Conservation (phyloP, 306 rosid genomes). For the Lotus japonicus region DNA sequence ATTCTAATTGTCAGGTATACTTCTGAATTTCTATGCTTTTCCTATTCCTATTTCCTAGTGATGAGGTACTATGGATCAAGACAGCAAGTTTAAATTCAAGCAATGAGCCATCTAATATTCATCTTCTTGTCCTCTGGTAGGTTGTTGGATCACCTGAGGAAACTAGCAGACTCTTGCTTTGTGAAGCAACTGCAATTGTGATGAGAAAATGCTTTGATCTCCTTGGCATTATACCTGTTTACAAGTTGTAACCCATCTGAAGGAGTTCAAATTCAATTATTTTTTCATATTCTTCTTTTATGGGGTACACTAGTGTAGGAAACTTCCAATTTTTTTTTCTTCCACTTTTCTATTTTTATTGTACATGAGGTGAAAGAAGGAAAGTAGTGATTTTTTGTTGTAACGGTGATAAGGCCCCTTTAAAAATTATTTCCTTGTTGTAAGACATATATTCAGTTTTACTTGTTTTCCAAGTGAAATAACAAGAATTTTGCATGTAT, state of each 20-base stretch:
- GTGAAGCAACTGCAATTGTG: slow-evolving; percentile 88
- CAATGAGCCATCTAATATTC: neutral
- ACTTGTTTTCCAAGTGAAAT: neutral
- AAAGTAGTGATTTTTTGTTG: slow-evolving; percentile 4
- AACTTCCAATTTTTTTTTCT: neutral
- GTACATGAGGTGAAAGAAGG: slow-evolving; percentile 8
- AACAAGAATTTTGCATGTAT: neutral
- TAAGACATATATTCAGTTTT: neutral
- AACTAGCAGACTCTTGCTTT: slow-evolving; percentile 83
- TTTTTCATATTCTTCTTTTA: neutral
- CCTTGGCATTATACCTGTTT: slow-evolving; percentile 82
- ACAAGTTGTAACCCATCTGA: slow-evolving; percentile 50
- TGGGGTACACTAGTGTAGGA: neutral
- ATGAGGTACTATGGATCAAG: neutral
- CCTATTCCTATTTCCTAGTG: neutral
- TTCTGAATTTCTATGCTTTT: neutral
- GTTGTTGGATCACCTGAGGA: slow-evolving; percentile 80
- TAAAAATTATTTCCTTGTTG: neutral
- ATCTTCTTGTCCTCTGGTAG: slow-evolving; percentile 29
- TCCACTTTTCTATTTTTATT: neutral
- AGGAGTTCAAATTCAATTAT: slow-evolving; percentile 4
- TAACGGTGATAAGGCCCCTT: neutral
- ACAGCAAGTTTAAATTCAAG: too few relatives aligned
- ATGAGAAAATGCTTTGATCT: slow-evolving; percentile 88
- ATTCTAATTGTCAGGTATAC: slow-evolving; percentile 85